Base-by-base conservation (phyloP, 1,284 basidiomycete genomes). In the Heterobasidion annosum region DNA sequence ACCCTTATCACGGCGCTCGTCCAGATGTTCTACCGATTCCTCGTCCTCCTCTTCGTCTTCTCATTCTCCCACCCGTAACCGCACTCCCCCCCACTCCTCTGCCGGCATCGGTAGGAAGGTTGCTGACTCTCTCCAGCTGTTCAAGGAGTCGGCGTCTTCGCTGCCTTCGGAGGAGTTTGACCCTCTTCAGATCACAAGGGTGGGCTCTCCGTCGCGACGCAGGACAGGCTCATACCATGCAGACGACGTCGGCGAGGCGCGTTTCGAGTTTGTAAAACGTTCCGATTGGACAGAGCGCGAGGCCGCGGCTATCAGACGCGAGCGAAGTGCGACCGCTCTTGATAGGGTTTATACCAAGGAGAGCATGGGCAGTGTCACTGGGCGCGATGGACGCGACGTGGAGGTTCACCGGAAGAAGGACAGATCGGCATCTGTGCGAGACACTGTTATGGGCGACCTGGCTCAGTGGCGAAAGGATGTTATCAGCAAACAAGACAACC, bases 261-360 rank as follows among this genome's bases (percentile, higher is more conserved):
- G 83, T 63, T 88, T 83, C 64, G 79, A 89, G 71, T 89, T 90
- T 63, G 85, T 90, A 50, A 88, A 88, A 63, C 79, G 88, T 52
- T 83, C 87, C 13, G 87, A 88, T 61, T 90, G 87, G 87, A 84
- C 85, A 2, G 86, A 87, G 65, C 80, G 84, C 45, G 86, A 87
- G 68, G 72, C 78, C 3, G 83, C 81, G 56, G 83, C 81, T 32
- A 70, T 81, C 50, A 74, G 85, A 55, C 73, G 85, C 58, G 82
- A 88, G 65, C 80, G 76, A 66, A 86, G 83, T 64, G 72, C 76
- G 44, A 78, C 79, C 19, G 73, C 74, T 5, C 66, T 85, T 57
- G 81, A 83, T 54, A 73, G 78, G 48, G 73, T 76, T 18, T 72
- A 70, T 61, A 77, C 77, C 16, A 72, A 76, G 58, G 82, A 83